A percentile compares a stretch with the other conserved stretches of the same genome.
Conservation (phyloP, 331 rosid species). For the Telfairia occidentalis region DNA sequence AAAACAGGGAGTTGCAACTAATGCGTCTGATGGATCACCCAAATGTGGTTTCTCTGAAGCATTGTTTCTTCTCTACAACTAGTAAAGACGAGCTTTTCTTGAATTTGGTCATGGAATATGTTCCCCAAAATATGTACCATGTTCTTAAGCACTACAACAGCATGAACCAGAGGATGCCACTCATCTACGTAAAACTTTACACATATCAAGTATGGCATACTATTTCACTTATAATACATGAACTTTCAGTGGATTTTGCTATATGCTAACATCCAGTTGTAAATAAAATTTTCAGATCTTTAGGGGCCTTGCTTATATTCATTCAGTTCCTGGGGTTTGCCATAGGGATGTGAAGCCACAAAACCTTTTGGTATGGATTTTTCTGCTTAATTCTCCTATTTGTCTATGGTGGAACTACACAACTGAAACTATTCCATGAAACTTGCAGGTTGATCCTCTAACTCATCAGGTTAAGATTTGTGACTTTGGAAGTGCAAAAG, state of each 20-base stretch:
- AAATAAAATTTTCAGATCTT: conserved; percentile 46
- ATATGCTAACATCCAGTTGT: conserved; percentile 14
- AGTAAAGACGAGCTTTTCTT: conserved; percentile 80
- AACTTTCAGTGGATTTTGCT: not conserved
- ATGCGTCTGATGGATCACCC: conserved; percentile 98
- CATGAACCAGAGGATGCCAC: conserved; percentile 88
- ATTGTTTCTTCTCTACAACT: conserved; percentile 86
- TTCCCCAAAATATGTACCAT: conserved; percentile 79
- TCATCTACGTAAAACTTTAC: conserved; percentile 77
- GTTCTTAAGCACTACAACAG: conserved; percentile 76
- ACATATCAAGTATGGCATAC: conserved; percentile 73
- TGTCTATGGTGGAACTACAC: conserved; percentile 1
- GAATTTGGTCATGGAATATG: conserved; percentile 91
- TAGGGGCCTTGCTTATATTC: conserved; percentile 94
- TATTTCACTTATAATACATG: not conserved
- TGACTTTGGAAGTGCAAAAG: conserved; percentile 97
- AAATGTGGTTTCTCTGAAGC: conserved; percentile 70
- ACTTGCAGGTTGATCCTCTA: conserved; percentile 71
- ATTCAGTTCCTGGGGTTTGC: conserved; percentile 80
- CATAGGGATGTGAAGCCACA: conserved; percentile 98
- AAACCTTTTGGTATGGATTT: conserved; percentile 65
- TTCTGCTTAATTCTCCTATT: not conserved
- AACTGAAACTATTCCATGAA: conserved; percentile 5
- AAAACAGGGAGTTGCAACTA: conserved; percentile 85
- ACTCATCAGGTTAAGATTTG: conserved; percentile 94